Base-by-base conservation (phyloP, 768 basidiomycete species). In the Tylopilus felleus region DNA sequence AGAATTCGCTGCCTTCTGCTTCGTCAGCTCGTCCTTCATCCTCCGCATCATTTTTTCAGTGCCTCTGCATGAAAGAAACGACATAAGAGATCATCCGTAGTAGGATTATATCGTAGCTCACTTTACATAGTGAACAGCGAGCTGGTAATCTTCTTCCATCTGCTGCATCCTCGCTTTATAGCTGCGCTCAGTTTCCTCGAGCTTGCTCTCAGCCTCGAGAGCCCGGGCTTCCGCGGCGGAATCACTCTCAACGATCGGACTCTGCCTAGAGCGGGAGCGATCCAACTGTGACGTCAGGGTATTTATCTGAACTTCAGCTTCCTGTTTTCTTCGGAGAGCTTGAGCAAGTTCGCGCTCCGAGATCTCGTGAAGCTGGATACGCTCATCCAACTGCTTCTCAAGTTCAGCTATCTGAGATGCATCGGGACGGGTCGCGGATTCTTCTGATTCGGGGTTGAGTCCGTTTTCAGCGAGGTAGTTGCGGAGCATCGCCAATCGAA, bases 41-140 rank as follows among this genome's bases (percentile, higher is more conserved):
- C 88, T 84, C 60, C 93, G 85, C 78, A 98, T 89, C 85, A 98
- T 93, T 74, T 95, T 97, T 72, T 98, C 97, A 1, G 95, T 98
- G 42, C 93, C 93, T 80, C 91, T 93, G 66, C 29, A 55, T 57
- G 31, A 59, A 58, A 53, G 39, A 52, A 49, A 46, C 47, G 51
- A 52, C 48, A 56, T 64, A 55, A 58, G 52, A 51, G 50, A 56
- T 50, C 43, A 35, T 40, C 48, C 61, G 33, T 49, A 53, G 46
- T 36, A 52, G 27, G 47, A 47, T 49, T 55, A 59, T 74, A 58
- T 58, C 51, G 35, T 51, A 55, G 72, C 86, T 75, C 70, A 92
- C 91, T 98, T 98, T 62, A 98, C 94, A 73, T 97, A 98, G 67
- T 93, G 90, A 51, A 98, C 95, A 14, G 97, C 96, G 48, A 95